phyloP scores from a whole-genome alignment of 345 rosid species.

The Erysimum cheiranthoides region DNA sequence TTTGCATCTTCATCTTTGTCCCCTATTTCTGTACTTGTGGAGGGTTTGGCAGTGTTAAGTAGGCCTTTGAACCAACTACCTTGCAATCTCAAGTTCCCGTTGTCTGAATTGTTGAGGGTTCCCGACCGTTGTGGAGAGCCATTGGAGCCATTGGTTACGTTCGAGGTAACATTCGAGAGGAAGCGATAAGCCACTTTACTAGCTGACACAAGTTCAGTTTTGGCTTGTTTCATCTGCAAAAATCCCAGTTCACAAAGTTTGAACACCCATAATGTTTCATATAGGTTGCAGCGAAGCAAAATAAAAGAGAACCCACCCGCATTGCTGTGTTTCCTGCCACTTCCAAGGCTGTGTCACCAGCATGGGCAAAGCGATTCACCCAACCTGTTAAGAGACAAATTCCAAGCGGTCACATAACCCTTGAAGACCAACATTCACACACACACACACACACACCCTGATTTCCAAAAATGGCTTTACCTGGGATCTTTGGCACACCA shows the following conservation, averaged over 20 bases:
- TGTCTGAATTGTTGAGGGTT: conserved; percentile 60
- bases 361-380: conserved; percentile 97
- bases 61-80: conserved; percentile 83
- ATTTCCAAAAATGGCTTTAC: conserved; percentile 44
- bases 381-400: conserved; percentile 63
- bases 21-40: conserved; percentile 40
- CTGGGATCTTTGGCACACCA: conserved; percentile 93
- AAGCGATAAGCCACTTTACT: conserved; percentile 97
- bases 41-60: conserved; percentile 60
- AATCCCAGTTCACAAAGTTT: conserved; percentile 23
- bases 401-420: conserved; percentile 3
- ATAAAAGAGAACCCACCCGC: conserved; percentile 55
- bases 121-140: conserved; percentile 45
- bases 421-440: conserved; percentile 6
- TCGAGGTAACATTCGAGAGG: conserved; percentile 65
- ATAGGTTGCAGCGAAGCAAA: neutral
- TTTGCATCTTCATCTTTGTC: conserved; percentile 44
- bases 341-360: conserved; percentile 91
- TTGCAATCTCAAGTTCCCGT: conserved; percentile 67
- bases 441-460: neutral
- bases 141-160: conserved; percentile 38
- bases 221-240: conserved; percentile 91
- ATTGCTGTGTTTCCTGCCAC: conserved; percentile 85
- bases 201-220: conserved; percentile 88
- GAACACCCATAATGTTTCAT: neutral